Conservation (phyloP, 208 protist species). For the Trypanosoma cruzi region DNA sequence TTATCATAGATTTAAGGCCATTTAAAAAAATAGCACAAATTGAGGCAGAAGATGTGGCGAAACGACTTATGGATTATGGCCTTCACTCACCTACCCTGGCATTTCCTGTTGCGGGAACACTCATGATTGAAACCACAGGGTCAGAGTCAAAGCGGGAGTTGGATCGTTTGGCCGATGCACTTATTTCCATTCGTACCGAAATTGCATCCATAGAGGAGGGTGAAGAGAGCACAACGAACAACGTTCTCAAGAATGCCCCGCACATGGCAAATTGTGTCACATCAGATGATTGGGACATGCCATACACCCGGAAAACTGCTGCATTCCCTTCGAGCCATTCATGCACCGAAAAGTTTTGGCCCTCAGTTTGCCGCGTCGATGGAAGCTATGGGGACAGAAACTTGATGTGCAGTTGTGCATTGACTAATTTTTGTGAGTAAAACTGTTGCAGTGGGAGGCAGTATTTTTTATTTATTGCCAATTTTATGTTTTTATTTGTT, state of each 20-base stretch:
- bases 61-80: slow-evolving; percentile 97
- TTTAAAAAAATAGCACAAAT: slow-evolving; percentile 95
- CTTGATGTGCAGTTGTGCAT: slow-evolving; percentile 91
- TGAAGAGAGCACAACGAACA: slow-evolving; percentile 90
- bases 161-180: slow-evolving; percentile 95
- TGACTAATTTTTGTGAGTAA: slow-evolving; percentile 78
- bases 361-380: slow-evolving; percentile 93
- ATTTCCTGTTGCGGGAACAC: slow-evolving; percentile 90
- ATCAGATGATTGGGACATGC: slow-evolving; percentile 88
- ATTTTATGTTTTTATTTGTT: too few species aligned
- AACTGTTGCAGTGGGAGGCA: too few species aligned
- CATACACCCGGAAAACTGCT: slow-evolving; percentile 94
- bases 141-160: slow-evolving; percentile 95
- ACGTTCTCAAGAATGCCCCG: slow-evolving; percentile 96
- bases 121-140: slow-evolving; percentile 99
- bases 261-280: slow-evolving; percentile 92
- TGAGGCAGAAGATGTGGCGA: slow-evolving; percentile 97
- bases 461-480: too few species aligned
- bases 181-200: slow-evolving; percentile 96
- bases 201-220: slow-evolving; percentile 95
- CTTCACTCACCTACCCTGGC: slow-evolving; percentile 98
- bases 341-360: slow-evolving; percentile 95
- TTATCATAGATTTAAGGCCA: slow-evolving; percentile 96
- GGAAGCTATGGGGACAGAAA: slow-evolving; percentile 97
- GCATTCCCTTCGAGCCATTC: slow-evolving; percentile 92